Evolutionary conservation across 495 filamentous ascomycete genomes (phyloP), one percentile per base, ranked within the genome.

Genomic region (Saxispiralis lemnorum): DNA sequence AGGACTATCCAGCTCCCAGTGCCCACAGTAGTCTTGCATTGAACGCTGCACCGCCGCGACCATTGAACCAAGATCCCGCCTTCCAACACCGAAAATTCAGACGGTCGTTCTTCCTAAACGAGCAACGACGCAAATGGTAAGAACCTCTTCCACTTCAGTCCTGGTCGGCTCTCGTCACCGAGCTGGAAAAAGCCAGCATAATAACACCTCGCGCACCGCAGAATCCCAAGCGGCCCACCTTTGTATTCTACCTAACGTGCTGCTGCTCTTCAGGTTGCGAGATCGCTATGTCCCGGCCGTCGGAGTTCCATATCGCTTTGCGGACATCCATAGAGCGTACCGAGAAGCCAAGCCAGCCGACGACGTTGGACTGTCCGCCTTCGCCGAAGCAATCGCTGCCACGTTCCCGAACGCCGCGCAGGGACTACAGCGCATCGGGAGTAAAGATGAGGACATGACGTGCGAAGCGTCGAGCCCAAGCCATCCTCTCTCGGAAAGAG

Each of bases 151-250:
- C n/a, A n/a, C n/a, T n/a, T n/a, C n/a, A n/a, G n/a, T n/a, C n/a
- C n/a, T n/a, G n/a, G n/a, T n/a, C n/a, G n/a, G n/a, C n/a, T n/a
- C n/a, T n/a, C n/a, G n/a, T n/a, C n/a, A n/a, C n/a, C n/a, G 10
- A 44, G 47, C n/a, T 38, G 48, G 6, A 20, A 46, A 16, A 30
- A 34, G 20, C 9, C 15, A 51, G 19, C 37, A 43, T 39, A 35
- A 43, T 15, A 20, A 30, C 3, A 10, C n/a, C 10, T 21, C 41
- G 6, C 48, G 38, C 15, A 35, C 44, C 17, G 14, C n/a, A 28
- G 15, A 30, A 6, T 51, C 44, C 44, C 47, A 38, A 39, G 48
- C 33, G 7, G 2, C 21, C n/a, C 7, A n/a, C 12, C 4, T 7
- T 32, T 28, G 6, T 39, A 35, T 6, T 1, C 19, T 11, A 30